phyloP scores from a whole-genome alignment of 345 rosid species.

The Lumnitzera racemosa region DNA sequence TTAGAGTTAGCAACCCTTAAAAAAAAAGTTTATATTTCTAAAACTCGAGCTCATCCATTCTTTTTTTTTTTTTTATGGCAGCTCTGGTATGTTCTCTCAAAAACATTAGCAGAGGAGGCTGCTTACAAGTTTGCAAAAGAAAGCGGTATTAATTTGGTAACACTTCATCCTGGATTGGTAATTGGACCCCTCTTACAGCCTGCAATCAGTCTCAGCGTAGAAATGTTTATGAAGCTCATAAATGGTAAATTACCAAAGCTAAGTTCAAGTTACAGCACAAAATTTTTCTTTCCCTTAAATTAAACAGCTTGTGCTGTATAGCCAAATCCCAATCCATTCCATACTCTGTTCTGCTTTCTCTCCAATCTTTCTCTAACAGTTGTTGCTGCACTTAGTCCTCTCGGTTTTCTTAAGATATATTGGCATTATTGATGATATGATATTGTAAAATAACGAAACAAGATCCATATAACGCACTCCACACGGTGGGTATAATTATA shows the following conservation, averaged over 20 bases:
- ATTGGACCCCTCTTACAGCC: conserved; percentile 10
- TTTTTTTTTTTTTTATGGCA: background rate
- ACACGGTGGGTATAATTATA: no score
- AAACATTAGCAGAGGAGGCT: conserved; percentile 14
- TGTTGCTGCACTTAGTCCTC: no score
- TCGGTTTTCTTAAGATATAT: no score
- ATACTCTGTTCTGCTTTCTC: background rate
- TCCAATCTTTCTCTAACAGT: no score
- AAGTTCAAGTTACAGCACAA: no score
- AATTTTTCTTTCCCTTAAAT: no score
- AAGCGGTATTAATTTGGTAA: conserved; percentile 12
- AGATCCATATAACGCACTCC: no score
- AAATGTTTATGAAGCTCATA: conserved; percentile 12
- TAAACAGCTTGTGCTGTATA: no score
- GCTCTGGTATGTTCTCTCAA: conserved; percentile 11
- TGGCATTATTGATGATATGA: no score
- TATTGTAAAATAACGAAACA: no score
- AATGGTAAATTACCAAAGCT: background rate
- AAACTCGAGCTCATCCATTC: background rate
- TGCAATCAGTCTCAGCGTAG: conserved; percentile 2
- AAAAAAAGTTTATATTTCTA: no score
- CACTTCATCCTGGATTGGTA: conserved; percentile 9
- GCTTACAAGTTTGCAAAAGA: conserved; percentile 3
- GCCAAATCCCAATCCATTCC: background rate
- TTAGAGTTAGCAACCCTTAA: no score